phyloP scores from a whole-genome alignment of 2,329 filamentous ascomycete genomes.

The Aureobasidium sp. region DNA sequence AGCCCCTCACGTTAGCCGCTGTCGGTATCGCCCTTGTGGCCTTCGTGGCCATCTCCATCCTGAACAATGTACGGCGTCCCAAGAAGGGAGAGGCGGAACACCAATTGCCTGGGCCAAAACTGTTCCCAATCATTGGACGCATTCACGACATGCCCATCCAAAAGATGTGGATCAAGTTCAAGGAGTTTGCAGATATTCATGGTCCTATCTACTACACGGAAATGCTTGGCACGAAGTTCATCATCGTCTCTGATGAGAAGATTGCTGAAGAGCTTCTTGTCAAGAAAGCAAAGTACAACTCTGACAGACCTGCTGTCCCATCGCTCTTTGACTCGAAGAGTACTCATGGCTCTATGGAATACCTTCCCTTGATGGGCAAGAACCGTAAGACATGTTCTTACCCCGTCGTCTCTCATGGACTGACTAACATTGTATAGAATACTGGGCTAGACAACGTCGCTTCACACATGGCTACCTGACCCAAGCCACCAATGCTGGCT shows the following conservation, averaged over 20 bases:
- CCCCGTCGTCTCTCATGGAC: not conserved
- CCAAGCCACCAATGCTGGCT: constrained; percentile 38
- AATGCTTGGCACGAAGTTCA: constrained; percentile 36
- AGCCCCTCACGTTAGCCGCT: constrained; percentile 34
- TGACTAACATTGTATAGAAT: constrained; percentile 32
- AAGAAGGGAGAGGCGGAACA: constrained; percentile 29
- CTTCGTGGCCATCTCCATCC: constrained; percentile 30
- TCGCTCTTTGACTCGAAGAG: constrained; percentile 51
- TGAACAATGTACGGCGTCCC: constrained; percentile 31
- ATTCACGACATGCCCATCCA: constrained; percentile 44
- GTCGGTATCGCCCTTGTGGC: constrained; percentile 32
- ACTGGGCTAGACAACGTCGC: constrained; percentile 49
- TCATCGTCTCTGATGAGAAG: constrained; percentile 46
- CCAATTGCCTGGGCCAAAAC: constrained; percentile 35
- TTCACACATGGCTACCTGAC: constrained; percentile 48
- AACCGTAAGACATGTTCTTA: constrained; percentile 39
- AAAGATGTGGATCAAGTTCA: constrained; percentile 50
- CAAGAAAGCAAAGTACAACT: constrained; percentile 47
- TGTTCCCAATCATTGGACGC: constrained; percentile 31
- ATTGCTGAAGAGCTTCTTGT: constrained; percentile 48
- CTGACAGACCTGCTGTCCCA: constrained; percentile 44
- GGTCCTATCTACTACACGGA: constrained; percentile 30
- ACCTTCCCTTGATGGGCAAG: constrained; percentile 50
- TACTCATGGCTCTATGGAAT: constrained; percentile 49
- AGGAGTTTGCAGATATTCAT: constrained; percentile 32